phyloP scores from a whole-genome alignment of 805 yeast species.

The Kodamaea hsintzibuensis region DNA sequence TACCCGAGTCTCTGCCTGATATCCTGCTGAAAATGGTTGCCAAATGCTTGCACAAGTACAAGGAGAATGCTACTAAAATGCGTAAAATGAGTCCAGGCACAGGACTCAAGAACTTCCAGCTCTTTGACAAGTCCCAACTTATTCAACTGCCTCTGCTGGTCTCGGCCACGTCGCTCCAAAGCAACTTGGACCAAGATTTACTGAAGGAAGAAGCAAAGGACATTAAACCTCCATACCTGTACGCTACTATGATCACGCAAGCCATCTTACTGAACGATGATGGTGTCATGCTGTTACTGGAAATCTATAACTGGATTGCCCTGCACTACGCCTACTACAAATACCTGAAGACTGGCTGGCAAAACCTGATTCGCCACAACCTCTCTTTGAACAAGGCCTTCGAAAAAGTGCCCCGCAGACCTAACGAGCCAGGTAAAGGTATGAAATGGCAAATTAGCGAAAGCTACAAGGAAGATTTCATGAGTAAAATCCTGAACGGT shows the following conservation, averaged over 20 bases:
- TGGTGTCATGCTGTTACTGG: conserved; percentile 85
- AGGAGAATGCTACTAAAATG: conserved; percentile 22
- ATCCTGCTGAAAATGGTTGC: conserved; percentile 52
- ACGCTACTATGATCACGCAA: conserved; percentile 98
- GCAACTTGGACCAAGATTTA: conserved; percentile 59
- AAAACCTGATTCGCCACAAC: conserved; percentile 94
- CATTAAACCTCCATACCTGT: conserved; percentile 94
- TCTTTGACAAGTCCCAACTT: conserved; percentile 48
- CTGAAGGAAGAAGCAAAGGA: conserved; percentile 90
- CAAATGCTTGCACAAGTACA: conserved; percentile 36
- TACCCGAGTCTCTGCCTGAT: conserved; percentile 84
- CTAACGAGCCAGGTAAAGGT: conserved; percentile 97
- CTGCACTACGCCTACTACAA: conserved; percentile 88
- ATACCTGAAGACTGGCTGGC: conserved; percentile 95
- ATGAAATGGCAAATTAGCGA: conserved; percentile 98
- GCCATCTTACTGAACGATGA: conserved; percentile 88
- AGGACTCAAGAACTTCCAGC: conserved; percentile 47
- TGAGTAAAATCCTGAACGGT: conserved; percentile 77
- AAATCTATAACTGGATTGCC: conserved; percentile 90
- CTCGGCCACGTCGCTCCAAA: conserved; percentile 45
- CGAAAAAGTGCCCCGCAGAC: conserved; percentile 93
- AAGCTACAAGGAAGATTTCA: conserved; percentile 77
- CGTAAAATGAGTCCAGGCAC: conserved; percentile 15
- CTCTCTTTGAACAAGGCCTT: conserved; percentile 93
- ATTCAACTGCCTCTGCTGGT: conserved; percentile 39